Evolutionary conservation across 257 asterid species (phyloP), one percentile per base, ranked within the genome.

Genomic region (Nicotiana sylvestris): DNA sequence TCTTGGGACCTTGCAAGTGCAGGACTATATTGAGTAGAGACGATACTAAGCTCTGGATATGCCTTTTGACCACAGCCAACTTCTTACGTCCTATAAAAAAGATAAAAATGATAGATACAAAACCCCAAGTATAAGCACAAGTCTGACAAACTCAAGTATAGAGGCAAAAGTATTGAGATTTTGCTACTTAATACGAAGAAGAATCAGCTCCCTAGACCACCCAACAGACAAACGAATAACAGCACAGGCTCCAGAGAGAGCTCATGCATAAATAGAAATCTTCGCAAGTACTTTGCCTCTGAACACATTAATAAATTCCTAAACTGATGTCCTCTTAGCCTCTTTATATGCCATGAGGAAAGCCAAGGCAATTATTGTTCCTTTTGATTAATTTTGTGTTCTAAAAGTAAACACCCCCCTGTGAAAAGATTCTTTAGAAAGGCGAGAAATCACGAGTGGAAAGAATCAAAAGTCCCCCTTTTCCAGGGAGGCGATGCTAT

Each of bases 21-120:
- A 93, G 86, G 85, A 93, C 85, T 88, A 92, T 53, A 82, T 92
- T 96, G 90, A 93, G 89, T 82, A 94, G 97, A 85, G 91, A 92
- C 27, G 95, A 91, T 77, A 92, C 94, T 29, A 93, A 88, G 90
- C 88, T 90, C 86, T 84, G 91, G 81, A 94, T 89, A 90, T 90
- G 93, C 82, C 89, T 88, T 81, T 88, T 94, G 56, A 92, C 81
- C 87, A 89, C 77, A 81, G 85, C 91, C 82, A 90, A 78, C 81
- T 92, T 93, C 84, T 86, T 92, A 46, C 87, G 90, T 39, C 97
- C 99, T 96, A 87, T 90, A 86, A 89, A 83, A 39, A 86, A 86
- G 64, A 82, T n/a, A 35, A 83, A 86, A 65, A 81, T 33, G 80
- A 60, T 77, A 83, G 76, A 80, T 66, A 43, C 21, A 43, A 77